Conservation (phyloP, 176 grass and related monocot genomes). For the Canna indica region DNA sequence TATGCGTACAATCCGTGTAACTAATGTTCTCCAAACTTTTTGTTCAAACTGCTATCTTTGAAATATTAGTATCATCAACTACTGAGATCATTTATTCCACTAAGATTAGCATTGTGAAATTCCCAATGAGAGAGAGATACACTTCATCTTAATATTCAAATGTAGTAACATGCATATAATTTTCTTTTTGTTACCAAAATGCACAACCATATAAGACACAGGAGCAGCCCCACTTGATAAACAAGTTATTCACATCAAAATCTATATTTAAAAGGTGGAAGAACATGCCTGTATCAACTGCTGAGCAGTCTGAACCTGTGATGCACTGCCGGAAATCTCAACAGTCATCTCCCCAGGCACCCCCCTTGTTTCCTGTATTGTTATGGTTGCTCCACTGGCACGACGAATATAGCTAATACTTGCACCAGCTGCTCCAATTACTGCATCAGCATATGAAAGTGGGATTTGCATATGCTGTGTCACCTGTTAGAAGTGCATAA, state of each 20-base stretch:
- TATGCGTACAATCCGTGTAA: too few species aligned
- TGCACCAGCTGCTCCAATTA: slow-evolving; percentile 79
- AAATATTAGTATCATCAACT: too few species aligned
- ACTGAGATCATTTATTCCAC: too few species aligned
- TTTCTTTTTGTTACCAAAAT: too few species aligned
- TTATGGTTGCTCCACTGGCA: slow-evolving; percentile 90
- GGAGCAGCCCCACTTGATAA: too few species aligned
- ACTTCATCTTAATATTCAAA: too few species aligned
- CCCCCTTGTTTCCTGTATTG: slow-evolving; percentile 88
- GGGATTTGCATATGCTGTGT: slow-evolving; percentile 91
- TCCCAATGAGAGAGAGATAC: too few species aligned
- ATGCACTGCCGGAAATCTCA: slow-evolving; percentile 65
- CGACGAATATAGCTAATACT: slow-evolving; percentile 91
- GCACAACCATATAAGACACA: too few species aligned
- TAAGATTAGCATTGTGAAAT: too few species aligned
- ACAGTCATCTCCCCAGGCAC: slow-evolving; percentile 93
- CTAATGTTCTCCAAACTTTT: too few species aligned
- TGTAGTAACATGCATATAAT: too few species aligned
- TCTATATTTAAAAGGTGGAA: not conserved
- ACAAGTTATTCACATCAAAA: not conserved
- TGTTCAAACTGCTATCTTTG: too few species aligned
- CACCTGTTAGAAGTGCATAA: slow-evolving; percentile 32
- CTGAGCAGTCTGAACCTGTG: slow-evolving; percentile 95
- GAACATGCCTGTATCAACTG: slow-evolving; percentile 74
- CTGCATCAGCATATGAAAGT: slow-evolving; percentile 90